A percentile compares a stretch with the other conserved stretches of the same genome.
These are phyloP conservation scores for Aureoboletus auriporus DNA, from an alignment of 768 basidiomycete genomes.

Conservation along the genomic window DNA sequence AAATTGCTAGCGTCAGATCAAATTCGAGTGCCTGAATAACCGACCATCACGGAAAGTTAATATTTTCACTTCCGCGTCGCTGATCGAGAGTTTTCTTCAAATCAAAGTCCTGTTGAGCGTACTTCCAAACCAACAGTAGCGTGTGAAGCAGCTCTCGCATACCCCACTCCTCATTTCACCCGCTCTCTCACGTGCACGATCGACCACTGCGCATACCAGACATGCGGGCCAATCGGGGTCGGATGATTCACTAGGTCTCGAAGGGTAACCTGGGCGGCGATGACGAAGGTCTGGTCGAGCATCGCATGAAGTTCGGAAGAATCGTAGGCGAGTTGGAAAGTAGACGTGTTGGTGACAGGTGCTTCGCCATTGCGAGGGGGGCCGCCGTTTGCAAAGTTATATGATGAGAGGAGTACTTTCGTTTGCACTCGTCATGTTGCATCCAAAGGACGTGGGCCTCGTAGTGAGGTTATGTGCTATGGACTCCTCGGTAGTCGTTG, in stretches of 20 bases:
- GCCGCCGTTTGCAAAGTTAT: conserved; percentile 57
- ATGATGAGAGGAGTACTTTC: conserved; percentile 44
- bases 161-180: conserved; percentile 27
- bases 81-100: no score
- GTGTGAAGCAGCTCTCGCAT: conserved; percentile 26
- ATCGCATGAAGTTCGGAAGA: conserved; percentile 38
- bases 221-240: conserved; percentile 46
- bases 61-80: no score
- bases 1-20: no score
- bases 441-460: conserved; percentile 47
- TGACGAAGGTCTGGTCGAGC: conserved; percentile 42
- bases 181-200: conserved; percentile 35
- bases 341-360: conserved; percentile 41
- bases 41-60: no score
- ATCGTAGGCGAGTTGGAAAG: conserved; percentile 35
- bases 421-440: conserved; percentile 25
- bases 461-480: conserved; percentile 32
- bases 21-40: no score
- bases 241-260: conserved; percentile 19
- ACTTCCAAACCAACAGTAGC: conserved; percentile 31
- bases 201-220: conserved; percentile 49
- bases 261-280: conserved; percentile 40
- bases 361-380: conserved; percentile 36
- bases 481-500: conserved; percentile 25
- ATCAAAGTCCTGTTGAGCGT: no score